Conservation (phyloP, 305 asterid genomes). For the Withania somnifera region DNA sequence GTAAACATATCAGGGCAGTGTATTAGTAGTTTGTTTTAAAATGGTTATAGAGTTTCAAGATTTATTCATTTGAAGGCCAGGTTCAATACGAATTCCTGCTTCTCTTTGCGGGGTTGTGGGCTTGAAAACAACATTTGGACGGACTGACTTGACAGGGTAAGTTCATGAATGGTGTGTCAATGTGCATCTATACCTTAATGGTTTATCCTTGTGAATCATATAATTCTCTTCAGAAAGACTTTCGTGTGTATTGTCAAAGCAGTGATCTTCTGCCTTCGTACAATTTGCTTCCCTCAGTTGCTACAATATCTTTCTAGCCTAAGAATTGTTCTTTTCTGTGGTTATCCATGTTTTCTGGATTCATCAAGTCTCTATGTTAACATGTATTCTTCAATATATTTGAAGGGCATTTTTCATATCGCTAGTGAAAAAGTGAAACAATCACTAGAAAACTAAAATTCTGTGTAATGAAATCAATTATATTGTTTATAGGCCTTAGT, state of each 20-base stretch:
- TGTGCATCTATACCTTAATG: neutral
- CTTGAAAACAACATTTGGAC: slow-evolving; percentile 78
- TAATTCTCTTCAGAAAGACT: neutral
- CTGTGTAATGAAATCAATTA: neutral
- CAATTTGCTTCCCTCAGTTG: neutral
- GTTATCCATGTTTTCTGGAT: neutral
- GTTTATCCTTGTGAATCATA: neutral
- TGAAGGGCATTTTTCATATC: neutral
- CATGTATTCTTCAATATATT: neutral
- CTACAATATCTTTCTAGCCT: neutral
- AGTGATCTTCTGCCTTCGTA: neutral
- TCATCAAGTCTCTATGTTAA: neutral
- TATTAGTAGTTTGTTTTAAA: neutral
- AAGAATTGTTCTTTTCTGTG: neutral
- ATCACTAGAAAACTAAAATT: neutral
- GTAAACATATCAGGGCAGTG: slow-evolving; percentile 19
- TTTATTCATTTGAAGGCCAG: slow-evolving; percentile 31
- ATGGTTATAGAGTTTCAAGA: slow-evolving; percentile 4
- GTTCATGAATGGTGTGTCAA: slow-evolving; percentile 5
- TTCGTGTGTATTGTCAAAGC: neutral
- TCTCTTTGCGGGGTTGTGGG: slow-evolving; percentile 93
- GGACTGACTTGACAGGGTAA: slow-evolving; percentile 75
- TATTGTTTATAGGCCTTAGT: neutral
- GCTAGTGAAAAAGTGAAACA: neutral
- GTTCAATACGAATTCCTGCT: slow-evolving; percentile 89